Base-by-base conservation (phyloP, 2,329 filamentous ascomycete species). In the Exophiala spinifera region DNA sequence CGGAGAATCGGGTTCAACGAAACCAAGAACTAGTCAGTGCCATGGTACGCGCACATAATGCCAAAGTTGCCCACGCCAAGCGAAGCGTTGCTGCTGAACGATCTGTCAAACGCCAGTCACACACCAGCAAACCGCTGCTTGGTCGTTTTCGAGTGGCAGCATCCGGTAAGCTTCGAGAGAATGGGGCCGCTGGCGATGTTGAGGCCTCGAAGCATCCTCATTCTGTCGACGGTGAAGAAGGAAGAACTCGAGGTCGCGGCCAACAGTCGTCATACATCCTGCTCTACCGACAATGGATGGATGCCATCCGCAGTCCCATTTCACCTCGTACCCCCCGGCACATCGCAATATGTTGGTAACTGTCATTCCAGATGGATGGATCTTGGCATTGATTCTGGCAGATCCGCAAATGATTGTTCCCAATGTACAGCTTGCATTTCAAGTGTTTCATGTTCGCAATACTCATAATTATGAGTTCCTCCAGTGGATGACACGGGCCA, bases 401-500 rank as follows among this genome's bases (percentile, higher is more conserved):
- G 23, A 25, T 8, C 23, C 4, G 23, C 23, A 25, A 25, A 25
- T 25, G 23, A 25, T 25, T 25, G 23, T 25, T 25, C 23, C 23
- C 23, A 25, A 25, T 25, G 23, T 25, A 25, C 47, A 50, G 23
- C 47, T 50, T 23, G 47, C 47, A 25, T 50, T 50, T 43, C 20
- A 50, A 25, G 47, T 50, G 10, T 50, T 50, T 15, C 47, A 50
- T 15, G 47, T 50, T 25, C 47, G 47, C 20, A 50, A 50, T 13
- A 40, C 47, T 17, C 47, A 50, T 20, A 50, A 50, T 19, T 43
- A 50, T 31, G 47, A 50, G 10, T 50, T 50, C 10, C 33, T 50
- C 7, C 47, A 42, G 36, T 50, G 47, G 47, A 50, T 50, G 47
- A 50, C 47, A n/a, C 33, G 25, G 25, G 34, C 47, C 47, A 43